Base-by-base conservation (phyloP, 768 basidiomycete species). In the Lactarius tabidus region DNA sequence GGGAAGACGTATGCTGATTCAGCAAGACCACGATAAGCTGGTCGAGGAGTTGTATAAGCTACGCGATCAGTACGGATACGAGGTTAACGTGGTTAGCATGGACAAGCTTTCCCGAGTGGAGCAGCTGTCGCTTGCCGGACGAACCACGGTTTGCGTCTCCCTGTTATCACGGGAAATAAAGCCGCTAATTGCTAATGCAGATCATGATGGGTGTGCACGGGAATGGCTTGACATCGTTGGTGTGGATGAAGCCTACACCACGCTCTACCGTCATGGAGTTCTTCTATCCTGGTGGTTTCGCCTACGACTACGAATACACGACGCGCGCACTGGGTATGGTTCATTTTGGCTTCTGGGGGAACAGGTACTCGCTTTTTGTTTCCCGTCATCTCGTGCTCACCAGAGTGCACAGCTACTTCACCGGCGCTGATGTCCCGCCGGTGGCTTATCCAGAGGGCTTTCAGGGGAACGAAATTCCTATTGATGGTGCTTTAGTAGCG, bases 171-270 rank as follows among this genome's bases (percentile, higher is more conserved):
- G 57, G n/a, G 43, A 69, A 12, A 56, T 35, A 43, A 23, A 15
- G 45, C 18, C 1, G 10, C 57, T 67, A 39, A 60, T 54, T 59
- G 12, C 28, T 35, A 45, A n/a, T 35, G 7, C 66, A 96, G 94
- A 92, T 96, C 71, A 84, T 96, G 87, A 89, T 95, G 83, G 94
- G 94, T 63, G 89, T 96, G 18, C 94, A 96, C 71, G 94, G 95
- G 12, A 96, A 97, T 72, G 95, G 92, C 36, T 74, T 97, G 43
- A 95, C 93, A 0, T 83, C 91, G 33, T 81, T 95, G 0, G 73
- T 97, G 6, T 97, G 93, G 94, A 97, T 96, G 95, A 88, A 90
- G 28, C 90, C 91, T 2, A 85, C 84, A 3, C 86, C 87, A 6
- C 81, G 88, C 20, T 83, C 91, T 36, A 93, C 95, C 0, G 93